Evolutionary conservation across 331 rosid species (phyloP).

Genomic region (Prunus yedoensis): DNA sequence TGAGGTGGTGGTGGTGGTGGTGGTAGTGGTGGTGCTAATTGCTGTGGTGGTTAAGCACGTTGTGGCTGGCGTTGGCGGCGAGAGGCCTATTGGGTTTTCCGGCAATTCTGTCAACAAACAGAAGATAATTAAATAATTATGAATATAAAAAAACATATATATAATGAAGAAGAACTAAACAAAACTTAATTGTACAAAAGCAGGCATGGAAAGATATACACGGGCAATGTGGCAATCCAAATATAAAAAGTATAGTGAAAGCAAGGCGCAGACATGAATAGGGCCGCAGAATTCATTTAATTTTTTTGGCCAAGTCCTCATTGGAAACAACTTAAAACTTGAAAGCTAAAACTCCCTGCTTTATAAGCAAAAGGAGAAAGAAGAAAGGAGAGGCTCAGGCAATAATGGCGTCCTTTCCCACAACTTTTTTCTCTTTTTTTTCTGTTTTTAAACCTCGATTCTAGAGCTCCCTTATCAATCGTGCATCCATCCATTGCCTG

Average conservation of each 20-base stretch:
- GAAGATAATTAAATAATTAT: neutral
- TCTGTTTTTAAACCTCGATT: conserved; percentile 26
- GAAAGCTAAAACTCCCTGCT: conserved; percentile 23
- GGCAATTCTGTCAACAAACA: conserved; percentile 43
- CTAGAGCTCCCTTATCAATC: conserved; percentile 27
- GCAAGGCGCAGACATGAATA: neutral
- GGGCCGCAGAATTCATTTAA: neutral
- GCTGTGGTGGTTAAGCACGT: conserved; percentile 20
- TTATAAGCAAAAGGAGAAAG: conserved; percentile 17
- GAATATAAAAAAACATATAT: neutral
- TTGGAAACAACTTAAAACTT: conserved; percentile 22
- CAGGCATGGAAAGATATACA: neutral
- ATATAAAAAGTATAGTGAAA: neutral
- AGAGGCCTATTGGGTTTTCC: conserved; percentile 47
- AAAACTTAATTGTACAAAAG: too few species aligned
- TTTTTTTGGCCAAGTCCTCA: conserved; percentile 13
- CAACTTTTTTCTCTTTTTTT: neutral
- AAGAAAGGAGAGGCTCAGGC: conserved; percentile 13
- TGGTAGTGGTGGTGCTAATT: neutral
- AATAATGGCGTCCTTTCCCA: conserved; percentile 44
- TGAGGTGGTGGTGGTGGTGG: conserved; percentile 12
- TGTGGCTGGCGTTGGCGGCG: conserved; percentile 37
- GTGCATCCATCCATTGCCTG: conserved; percentile 23
- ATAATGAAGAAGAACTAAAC: too few species aligned
- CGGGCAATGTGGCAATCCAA: neutral